Evolutionary conservation across 192 early-diverging fungal genomes (phyloP), one percentile per base, ranked within the genome.

Genomic region (Coemansia reversa): DNA sequence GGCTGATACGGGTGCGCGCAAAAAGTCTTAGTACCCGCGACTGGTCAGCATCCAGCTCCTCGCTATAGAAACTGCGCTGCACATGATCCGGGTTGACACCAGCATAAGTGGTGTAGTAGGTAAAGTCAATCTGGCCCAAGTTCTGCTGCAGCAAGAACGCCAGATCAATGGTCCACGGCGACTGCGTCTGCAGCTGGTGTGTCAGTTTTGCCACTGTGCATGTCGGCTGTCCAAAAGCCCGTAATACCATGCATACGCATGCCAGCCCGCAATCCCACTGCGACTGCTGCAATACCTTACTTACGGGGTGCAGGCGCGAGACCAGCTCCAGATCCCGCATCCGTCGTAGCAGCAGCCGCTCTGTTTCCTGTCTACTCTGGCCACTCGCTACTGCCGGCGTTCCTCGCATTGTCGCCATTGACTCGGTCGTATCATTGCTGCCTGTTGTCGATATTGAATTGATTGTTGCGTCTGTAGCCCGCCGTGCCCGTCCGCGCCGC

Each of bases 161-260:
- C 58, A 96, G 74, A 75, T 96, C 92, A 45, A 96, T 93, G 7
- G 94, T 94, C 94, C 94, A 96, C 1, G 93, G 76, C 3, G 89
- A 90, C n/a, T 86, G 80, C 5, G 72, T 66, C 30, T 79, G 65
- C 27, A 83, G 86, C 47, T 88, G 84, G 27, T 78, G 60, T 8
- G 75, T 65, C 27, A 93, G 76, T 53, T 87, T 84, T 14, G 79
- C 62, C 24, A 89, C 71, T 8, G 80, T 84, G 58, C 79, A 82
- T 5, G 77, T 75, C 8, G 83, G 76, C 50, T 84, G 67, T 7
- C 87, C 84, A 42, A 88, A 77, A 20, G 86, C 87, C 18, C 86
- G 70, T 45, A 93, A 77, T 5, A 92, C 71, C 92, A 93, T 94
- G 45, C 86, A 86, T 7, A 93, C 83, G 65, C 91, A 92, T 7